These are phyloP conservation scores for Monilinia aucupariae DNA, from an alignment of 2,329 filamentous ascomycete genomes.

Conservation along the genomic window DNA sequence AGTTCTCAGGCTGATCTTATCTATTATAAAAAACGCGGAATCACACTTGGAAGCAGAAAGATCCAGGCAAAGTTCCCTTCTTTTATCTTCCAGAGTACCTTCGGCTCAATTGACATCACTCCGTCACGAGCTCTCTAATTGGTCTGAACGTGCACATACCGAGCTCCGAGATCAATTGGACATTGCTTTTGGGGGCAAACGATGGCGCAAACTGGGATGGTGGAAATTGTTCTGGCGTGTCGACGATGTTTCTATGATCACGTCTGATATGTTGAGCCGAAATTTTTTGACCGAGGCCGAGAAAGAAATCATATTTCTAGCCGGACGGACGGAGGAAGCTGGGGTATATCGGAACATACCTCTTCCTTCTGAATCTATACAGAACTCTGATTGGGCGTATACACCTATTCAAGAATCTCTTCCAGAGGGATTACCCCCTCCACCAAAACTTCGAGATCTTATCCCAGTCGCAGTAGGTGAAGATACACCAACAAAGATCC, in stretches of 20 bases:
- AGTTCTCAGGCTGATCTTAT: conserved; percentile 60
- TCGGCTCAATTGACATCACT: conserved; percentile 43
- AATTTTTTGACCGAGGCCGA: conserved; percentile 75
- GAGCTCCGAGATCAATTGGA: conserved; percentile 79
- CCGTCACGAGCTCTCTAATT: conserved; percentile 56
- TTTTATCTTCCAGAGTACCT: conserved; percentile 33
- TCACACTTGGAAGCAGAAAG: conserved; percentile 48
- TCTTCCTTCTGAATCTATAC: neutral
- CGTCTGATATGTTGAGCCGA: conserved; percentile 69
- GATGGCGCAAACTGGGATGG: conserved; percentile 81
- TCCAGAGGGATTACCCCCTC: conserved; percentile 19
- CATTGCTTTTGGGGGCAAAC: conserved; percentile 65
- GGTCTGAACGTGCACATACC: conserved; percentile 75
- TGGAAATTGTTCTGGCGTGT: conserved; percentile 95
- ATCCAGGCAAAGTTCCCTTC: conserved; percentile 32
- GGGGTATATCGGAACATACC: conserved; percentile 39
- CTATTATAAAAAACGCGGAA: conserved; percentile 54
- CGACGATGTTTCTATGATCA: conserved; percentile 82
- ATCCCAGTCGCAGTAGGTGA: conserved; percentile 25
- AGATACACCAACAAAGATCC: conserved; percentile 16
- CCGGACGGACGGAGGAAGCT: conserved; percentile 67
- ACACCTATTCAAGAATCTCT: conserved; percentile 19
- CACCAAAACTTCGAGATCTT: conserved; percentile 25
- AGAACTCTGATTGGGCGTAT: conserved; percentile 27
- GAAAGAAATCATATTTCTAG: conserved; percentile 73